These are phyloP conservation scores for Claviceps sp. DNA, from an alignment of 2,329 filamentous ascomycete species.

Conservation along the genomic window DNA sequence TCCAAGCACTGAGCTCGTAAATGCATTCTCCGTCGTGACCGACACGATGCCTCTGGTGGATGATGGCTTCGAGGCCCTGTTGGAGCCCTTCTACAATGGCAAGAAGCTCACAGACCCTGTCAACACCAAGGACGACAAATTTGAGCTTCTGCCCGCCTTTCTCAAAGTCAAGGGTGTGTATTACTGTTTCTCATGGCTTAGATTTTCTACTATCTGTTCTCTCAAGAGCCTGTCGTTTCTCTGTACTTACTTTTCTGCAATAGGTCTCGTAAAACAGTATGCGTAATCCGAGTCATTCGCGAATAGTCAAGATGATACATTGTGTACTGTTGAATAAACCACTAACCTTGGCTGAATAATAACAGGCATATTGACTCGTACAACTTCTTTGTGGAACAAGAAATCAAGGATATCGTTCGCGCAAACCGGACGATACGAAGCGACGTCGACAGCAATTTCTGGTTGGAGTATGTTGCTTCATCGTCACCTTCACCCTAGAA, in stretches of 20 bases:
- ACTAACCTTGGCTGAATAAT: slow-evolving; percentile 7
- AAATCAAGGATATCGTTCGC: slow-evolving; percentile 92
- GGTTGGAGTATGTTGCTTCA: slow-evolving; percentile 49
- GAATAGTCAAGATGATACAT: background rate
- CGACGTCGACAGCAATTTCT: slow-evolving; percentile 86
- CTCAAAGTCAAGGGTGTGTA: slow-evolving; percentile 73
- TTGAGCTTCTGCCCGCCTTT: slow-evolving; percentile 93
- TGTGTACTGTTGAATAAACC: background rate
- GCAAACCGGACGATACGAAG: slow-evolving; percentile 81
- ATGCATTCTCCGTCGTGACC: slow-evolving; percentile 14
- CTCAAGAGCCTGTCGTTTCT: background rate
- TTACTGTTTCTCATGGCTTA: slow-evolving; percentile 10
- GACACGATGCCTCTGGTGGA: slow-evolving; percentile 39
- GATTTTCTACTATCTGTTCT: background rate
- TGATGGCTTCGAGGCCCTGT: slow-evolving; percentile 51
- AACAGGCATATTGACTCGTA: slow-evolving; percentile 82
- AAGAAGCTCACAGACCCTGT: slow-evolving; percentile 54
- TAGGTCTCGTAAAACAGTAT: slow-evolving; percentile 73
- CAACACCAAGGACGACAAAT: slow-evolving; percentile 69
- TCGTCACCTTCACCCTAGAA: slow-evolving; percentile 8
- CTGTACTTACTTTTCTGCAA: background rate
- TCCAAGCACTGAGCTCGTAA: background rate
- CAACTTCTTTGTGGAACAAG: slow-evolving; percentile 94
- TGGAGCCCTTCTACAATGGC: slow-evolving; percentile 55
- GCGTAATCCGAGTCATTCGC: slow-evolving; percentile 9